phyloP scores from a whole-genome alignment of 2,329 filamentous ascomycete genomes.

The Diplodia sapinea region DNA sequence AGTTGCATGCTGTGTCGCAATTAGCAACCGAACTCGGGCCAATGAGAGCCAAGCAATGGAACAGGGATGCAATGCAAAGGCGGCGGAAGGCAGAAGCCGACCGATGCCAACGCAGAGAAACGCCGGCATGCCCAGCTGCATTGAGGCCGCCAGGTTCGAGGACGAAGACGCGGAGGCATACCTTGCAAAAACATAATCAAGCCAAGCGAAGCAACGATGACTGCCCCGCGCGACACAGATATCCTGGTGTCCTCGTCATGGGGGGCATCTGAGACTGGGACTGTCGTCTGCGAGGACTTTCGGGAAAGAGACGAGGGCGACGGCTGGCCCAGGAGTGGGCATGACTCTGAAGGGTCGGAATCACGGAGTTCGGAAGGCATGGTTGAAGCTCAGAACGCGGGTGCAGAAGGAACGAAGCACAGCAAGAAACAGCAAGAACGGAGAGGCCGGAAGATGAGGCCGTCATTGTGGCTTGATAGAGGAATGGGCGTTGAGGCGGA shows the following conservation, averaged over 20 bases:
- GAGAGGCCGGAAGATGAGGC: not conserved
- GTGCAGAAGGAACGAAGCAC: not conserved
- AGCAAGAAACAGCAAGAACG: not conserved
- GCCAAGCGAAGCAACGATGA: slow-evolving; percentile 61
- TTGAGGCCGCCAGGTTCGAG: not conserved
- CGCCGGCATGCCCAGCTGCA: not conserved
- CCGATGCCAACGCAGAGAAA: slow-evolving; percentile 1
- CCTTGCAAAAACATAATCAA: slow-evolving; percentile 66
- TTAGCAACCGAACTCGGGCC: slow-evolving; percentile 5
- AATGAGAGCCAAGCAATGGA: not conserved
- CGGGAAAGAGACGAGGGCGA: slow-evolving; percentile 15
- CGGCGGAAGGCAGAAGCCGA: slow-evolving; percentile 1
- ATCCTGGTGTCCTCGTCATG: slow-evolving; percentile 15
- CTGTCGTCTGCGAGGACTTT: slow-evolving; percentile 10
- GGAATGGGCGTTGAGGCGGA: slow-evolving; percentile 7
- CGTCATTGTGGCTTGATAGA: slow-evolving; percentile 11
- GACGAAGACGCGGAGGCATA: slow-evolving; percentile 37
- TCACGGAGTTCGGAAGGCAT: slow-evolving; percentile 6
- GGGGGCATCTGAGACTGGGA: not conserved
- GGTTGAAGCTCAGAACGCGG: slow-evolving; percentile 1
- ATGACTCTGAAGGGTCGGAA: slow-evolving; percentile 12
- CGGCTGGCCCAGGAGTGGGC: slow-evolving; percentile 18
- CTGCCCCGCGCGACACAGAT: slow-evolving; percentile 31
- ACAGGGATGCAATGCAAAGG: slow-evolving; percentile 37
- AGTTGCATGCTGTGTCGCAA: slow-evolving; percentile 63